Evolutionary conservation across 805 yeast species (phyloP).

Genomic region (Novakomyces olei): DNA sequence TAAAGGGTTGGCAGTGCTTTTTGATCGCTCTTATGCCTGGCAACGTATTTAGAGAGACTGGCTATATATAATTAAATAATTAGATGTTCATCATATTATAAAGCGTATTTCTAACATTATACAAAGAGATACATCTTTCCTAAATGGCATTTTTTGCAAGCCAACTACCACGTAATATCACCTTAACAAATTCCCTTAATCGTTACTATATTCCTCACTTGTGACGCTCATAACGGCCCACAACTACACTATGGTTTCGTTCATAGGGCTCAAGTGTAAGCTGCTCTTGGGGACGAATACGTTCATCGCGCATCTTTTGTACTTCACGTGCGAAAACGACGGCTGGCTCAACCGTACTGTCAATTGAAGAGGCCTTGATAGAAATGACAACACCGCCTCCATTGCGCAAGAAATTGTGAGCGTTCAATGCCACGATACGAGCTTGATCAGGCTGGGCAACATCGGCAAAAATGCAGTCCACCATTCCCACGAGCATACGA

Average conservation of each 20-base stretch:
- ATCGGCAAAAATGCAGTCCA: slow-evolving; percentile 95
- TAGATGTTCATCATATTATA: too few relatives aligned
- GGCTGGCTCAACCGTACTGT: slow-evolving; percentile 97
- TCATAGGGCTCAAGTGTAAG: slow-evolving; percentile 95
- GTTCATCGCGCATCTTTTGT: slow-evolving; percentile 95
- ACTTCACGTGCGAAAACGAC: slow-evolving; percentile 98
- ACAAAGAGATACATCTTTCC: too few relatives aligned
- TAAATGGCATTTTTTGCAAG: too few relatives aligned
- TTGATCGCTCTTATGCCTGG: too few relatives aligned
- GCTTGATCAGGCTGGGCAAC: slow-evolving; percentile 99
- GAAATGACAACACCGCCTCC: slow-evolving; percentile 97
- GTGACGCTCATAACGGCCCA: slow-evolving; percentile 88
- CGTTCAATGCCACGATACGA: slow-evolving; percentile 94
- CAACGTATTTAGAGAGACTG: too few relatives aligned
- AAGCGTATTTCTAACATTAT: too few relatives aligned
- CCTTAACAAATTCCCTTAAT: too few relatives aligned
- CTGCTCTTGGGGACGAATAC: slow-evolving; percentile 96
- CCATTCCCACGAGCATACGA: slow-evolving; percentile 98
- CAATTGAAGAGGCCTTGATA: slow-evolving; percentile 99
- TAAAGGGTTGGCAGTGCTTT: too few relatives aligned
- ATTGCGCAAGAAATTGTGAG: slow-evolving; percentile 94
- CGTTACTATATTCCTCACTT: too few relatives aligned
- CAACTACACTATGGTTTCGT: slow-evolving; percentile 98
- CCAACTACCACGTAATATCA: too few relatives aligned
- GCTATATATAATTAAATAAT: too few relatives aligned